Evolutionary conservation across 768 basidiomycete genomes (phyloP), one percentile per base, ranked within the genome.

Genomic region (Trametes sanguinea): DNA sequence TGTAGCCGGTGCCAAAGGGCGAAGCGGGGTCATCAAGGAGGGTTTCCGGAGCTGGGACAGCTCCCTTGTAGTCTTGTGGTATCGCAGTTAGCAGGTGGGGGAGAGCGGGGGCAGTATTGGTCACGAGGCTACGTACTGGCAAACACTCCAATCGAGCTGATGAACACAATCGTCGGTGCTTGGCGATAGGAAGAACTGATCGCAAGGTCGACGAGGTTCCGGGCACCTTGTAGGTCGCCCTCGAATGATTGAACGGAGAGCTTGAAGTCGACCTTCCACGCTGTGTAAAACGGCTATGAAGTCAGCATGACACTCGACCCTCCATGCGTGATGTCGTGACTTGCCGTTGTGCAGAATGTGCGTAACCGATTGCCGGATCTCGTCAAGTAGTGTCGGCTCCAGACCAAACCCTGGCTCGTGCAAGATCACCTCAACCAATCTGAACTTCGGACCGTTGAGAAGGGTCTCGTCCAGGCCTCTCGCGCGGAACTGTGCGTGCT

Each of bases 291-390:
- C 6, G 43, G 10, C 13, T 16, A 42, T 13, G 13, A n/a, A 4
- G 22, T 35, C 6, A 44, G 13, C 16, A 27, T 13, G 2, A 27
- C 30, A n/a, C 6, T 10, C 16, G 6, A 1, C 54, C 42, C 13
- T 8, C 13, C 39, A n/a, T 22, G 39, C 47, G 11, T 8, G 6
- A 29, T 6, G 29, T 4, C 14, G 29, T 14, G 16, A 57, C 63
- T 16, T n/a, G 63, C 65, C 1, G 77, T 81, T 7, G 76, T 79
- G 60, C 37, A 65, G 54, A 51, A 65, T 54, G 35, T 61, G 55
- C 14, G 64, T 65, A 6, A 61, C 55, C 30, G 60, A 61, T 1
- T 14, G 14, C 8, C 52, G 64, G 16, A 65, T 54, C 60, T 65
- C 48, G n/a, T 58, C 57, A 7, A 51, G 39, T 48, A 51, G 3